phyloP scores from a whole-genome alignment of 177 flowering plant species.

The Vitis hybrid region DNA sequence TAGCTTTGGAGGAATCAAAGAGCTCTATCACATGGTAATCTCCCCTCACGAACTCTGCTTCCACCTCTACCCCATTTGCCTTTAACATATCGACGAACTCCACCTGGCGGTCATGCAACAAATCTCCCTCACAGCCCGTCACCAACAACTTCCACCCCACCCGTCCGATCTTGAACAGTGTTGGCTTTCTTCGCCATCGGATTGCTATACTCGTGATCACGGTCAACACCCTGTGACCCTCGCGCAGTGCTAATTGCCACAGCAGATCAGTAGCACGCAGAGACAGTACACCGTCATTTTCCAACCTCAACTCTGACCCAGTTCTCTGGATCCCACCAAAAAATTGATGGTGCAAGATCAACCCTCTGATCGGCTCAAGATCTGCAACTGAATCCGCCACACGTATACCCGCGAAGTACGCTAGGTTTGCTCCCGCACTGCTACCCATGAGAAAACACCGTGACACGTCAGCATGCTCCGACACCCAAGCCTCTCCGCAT shows the following conservation, averaged over 20 bases:
- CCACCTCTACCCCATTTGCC: too few relatives aligned
- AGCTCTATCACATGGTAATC: too few relatives aligned
- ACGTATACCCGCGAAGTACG: conserved; percentile 22
- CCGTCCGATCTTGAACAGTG: too few relatives aligned
- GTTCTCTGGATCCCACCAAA: conserved; percentile 19
- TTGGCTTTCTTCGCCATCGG: conserved; percentile 1
- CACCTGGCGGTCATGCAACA: too few relatives aligned
- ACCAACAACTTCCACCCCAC: too few relatives aligned
- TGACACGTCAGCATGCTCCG: conserved; percentile 19
- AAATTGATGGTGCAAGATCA: conserved; percentile 19
- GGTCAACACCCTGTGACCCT: conserved; percentile 11
- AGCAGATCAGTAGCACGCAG: background rate
- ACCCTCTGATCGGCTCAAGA: conserved; percentile 25
- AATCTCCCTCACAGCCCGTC: too few relatives aligned
- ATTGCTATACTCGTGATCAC: conserved; percentile 24
- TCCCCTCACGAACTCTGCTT: too few relatives aligned
- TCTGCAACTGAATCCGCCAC: conserved; percentile 8
- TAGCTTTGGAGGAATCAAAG: too few relatives aligned
- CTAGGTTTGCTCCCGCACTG: conserved; percentile 39
- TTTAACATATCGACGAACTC: too few relatives aligned
- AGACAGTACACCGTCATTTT: conserved; percentile 8
- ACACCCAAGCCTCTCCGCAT: conserved; percentile 21
- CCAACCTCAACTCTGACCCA: conserved; percentile 6
- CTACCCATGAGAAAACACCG: conserved; percentile 31
- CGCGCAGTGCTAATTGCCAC: conserved; percentile 20